These are phyloP conservation scores for Ophiostoma angusticollis DNA, from an alignment of 2,329 filamentous ascomycete species.

Conservation along the genomic window DNA sequence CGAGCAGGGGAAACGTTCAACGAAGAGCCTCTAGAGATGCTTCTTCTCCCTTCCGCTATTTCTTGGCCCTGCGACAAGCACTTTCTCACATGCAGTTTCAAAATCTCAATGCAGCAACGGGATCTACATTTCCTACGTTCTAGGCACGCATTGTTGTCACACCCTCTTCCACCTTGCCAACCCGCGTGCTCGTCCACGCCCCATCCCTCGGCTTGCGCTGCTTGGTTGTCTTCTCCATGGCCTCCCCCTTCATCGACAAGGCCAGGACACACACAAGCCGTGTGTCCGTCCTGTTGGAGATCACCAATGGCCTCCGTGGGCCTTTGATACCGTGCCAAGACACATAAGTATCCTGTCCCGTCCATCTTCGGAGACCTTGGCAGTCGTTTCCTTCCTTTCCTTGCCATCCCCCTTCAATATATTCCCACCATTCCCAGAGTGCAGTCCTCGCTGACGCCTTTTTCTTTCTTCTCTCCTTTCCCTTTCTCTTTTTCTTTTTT, in stretches of 20 bases:
- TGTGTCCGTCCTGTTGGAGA: conserved; percentile 4
- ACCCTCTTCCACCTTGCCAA: background rate
- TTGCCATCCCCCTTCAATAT: conserved; percentile 9
- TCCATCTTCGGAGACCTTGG: conserved; percentile 4
- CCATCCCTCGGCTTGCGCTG: background rate
- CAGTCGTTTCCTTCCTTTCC: conserved; percentile 9
- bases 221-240: background rate
- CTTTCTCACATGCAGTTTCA: conserved; percentile 20
- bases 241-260: background rate
- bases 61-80: conserved; percentile 17
- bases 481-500: conserved; percentile 8
- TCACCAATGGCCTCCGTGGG: conserved; percentile 6
- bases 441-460: conserved; percentile 6
- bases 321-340: conserved; percentile 14
- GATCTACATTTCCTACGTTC: conserved; percentile 18
- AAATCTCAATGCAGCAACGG: conserved; percentile 17
- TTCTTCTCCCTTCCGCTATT: conserved; percentile 4
- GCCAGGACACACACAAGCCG: background rate
- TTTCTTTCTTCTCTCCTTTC: conserved; percentile 10
- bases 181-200: conserved; percentile 5
- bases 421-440: conserved; percentile 8
- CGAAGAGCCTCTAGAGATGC: background rate
- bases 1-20: background rate
- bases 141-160: conserved; percentile 2
- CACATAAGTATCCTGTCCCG: conserved; percentile 12